phyloP scores from a whole-genome alignment of 257 asterid species.

The Mentha longifolia region DNA sequence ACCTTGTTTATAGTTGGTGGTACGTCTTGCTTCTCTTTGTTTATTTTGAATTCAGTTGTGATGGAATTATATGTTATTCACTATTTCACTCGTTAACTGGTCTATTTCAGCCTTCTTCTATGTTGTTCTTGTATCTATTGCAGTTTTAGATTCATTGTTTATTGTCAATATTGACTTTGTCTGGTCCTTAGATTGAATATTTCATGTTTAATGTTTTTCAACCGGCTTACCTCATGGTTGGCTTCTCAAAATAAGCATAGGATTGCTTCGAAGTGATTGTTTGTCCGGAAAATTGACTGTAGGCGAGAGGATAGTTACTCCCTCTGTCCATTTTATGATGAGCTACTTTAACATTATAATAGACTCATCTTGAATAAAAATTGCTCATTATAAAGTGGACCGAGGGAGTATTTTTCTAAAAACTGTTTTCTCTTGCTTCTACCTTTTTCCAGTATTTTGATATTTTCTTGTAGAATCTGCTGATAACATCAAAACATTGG shows the following conservation, averaged over 20 bases:
- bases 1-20: conserved; percentile 96
- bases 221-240: conserved; percentile 17
- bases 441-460: conserved; percentile 20
- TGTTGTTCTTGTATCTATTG: not conserved
- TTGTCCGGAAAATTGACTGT: not conserved
- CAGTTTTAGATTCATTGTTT: conserved; percentile 12
- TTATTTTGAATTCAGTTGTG: conserved; percentile 24
- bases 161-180: conserved; percentile 14
- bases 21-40: conserved; percentile 46
- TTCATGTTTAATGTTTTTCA: conserved; percentile 2
- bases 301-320: not conserved
- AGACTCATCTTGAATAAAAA: no score
- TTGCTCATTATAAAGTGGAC: no score
- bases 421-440: not conserved
- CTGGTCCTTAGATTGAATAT: conserved; percentile 6
- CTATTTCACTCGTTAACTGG: conserved; percentile 7
- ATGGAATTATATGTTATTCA: conserved; percentile 16
- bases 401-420: not conserved
- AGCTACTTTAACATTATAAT: no score
- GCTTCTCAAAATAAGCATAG: conserved; percentile 5
- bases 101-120: conserved; percentile 2
- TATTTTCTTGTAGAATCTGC: conserved; percentile 35
- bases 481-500: conserved; percentile 36
- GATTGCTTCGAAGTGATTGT: conserved; percentile 6
- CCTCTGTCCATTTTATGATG: no score